Base-by-base conservation (phyloP, 75 land plant species). In the Ceratopteris richardii region DNA sequence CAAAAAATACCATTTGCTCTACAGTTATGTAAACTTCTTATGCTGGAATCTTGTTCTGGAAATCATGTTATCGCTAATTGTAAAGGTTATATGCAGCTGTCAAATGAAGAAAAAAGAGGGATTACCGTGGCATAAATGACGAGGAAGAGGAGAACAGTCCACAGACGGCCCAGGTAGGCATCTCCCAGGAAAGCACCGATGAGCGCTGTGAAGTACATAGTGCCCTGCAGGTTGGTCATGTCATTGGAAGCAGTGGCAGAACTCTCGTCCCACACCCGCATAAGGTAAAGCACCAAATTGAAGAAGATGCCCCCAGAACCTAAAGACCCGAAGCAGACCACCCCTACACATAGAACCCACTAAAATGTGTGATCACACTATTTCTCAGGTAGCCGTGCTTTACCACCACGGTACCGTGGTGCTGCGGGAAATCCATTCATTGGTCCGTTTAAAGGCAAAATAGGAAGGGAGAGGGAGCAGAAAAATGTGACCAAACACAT, bases 161-260 rank as follows among this genome's bases (percentile, higher is more conserved):
- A 79, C 18, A 63, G 76, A 0, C 82, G 74, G 27, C 87, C 87
- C 0, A 79, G 24, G 60, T 67, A 70, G 1, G 82, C 56, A 62
- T 83, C 87, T 0, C 82, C 79, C 1, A 83, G 37, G 58, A 79
- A 79, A 17, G 77, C 87, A 0, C 86, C 86, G 13, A 79, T 46
- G 11, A 82, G 47, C 16, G 82, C 74, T 0, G 80, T 78, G 17
- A 78, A 64, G 66, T 67, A 82, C 14, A 69, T 71, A 0, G 79
- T 54, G 36, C 86, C 86, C 13, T 65, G 55, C 81, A 81, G 75
- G 69, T 77, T 74, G 56, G 68, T 82, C 20, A 78, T 77, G 44
- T 82, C 75, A 28, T 70, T 75, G 0, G 76, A 75, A 1, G 86
- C 76, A 12, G 70, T 42, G 41, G 80, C 70, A 4, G 71, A 74